Percentiles rank a stretch among this genome's conserved stretches.
phyloP scores from a whole-genome alignment of 2,329 filamentous ascomycete species.

The Diaporthe batatas region DNA sequence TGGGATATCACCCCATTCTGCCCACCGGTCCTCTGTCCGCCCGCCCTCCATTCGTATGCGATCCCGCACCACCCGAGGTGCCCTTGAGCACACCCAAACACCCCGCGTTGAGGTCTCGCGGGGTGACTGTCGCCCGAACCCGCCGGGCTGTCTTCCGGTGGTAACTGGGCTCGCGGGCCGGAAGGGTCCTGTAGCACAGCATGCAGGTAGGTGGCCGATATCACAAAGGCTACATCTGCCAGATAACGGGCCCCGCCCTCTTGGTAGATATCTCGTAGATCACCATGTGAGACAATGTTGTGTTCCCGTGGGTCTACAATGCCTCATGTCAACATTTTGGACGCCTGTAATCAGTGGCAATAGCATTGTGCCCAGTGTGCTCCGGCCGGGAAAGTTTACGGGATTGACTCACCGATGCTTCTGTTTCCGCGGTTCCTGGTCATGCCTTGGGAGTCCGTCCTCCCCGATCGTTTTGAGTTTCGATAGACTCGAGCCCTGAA shows the following conservation, averaged over 20 bases:
- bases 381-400: slow-evolving; percentile 14
- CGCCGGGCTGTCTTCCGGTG: not conserved
- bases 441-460: not conserved
- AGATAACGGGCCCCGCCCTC: not conserved
- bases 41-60: slow-evolving; percentile 11
- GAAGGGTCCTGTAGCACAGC: slow-evolving; percentile 12
- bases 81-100: not conserved
- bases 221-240: not conserved
- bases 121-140: slow-evolving; percentile 28
- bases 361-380: not conserved
- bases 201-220: not conserved
- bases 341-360: not conserved
- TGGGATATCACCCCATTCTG: slow-evolving; percentile 2
- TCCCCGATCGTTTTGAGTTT: slow-evolving; percentile 8
- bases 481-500: slow-evolving; percentile 26
- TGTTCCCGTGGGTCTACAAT: not conserved
- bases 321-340: not conserved
- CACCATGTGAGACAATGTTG: not conserved
- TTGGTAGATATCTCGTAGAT: not conserved
- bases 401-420: slow-evolving; percentile 16
- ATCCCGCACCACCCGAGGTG: slow-evolving; percentile 14
- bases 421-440: not conserved
- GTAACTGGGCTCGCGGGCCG: not conserved
- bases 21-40: slow-evolving; percentile 19
- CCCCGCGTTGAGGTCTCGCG: not conserved